Conservation (phyloP, 2,329 filamentous ascomycete species). For the Polychaeton citri region DNA sequence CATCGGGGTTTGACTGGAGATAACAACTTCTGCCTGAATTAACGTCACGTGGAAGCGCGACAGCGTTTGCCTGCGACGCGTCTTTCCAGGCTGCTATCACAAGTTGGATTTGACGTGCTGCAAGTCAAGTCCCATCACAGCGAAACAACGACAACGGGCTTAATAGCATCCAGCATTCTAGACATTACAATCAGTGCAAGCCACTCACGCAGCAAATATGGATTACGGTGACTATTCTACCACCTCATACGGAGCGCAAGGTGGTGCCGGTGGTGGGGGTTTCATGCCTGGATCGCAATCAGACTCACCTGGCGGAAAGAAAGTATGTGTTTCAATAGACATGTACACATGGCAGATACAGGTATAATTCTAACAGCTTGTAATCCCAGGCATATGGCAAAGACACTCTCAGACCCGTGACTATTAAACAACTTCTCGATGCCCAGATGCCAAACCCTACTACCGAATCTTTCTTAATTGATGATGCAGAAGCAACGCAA, state of each 20-base stretch:
- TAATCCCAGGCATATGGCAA: slow-evolving; percentile 48
- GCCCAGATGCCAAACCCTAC: slow-evolving; percentile 62
- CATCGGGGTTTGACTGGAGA: too few relatives aligned
- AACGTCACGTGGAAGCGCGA: too few relatives aligned
- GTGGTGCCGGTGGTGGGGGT: slow-evolving; percentile 43
- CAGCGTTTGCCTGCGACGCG: neutral
- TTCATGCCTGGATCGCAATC: slow-evolving; percentile 40
- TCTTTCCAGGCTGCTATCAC: neutral
- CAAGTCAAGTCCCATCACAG: too few relatives aligned
- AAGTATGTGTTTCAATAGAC: slow-evolving; percentile 11
- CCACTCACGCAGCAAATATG: slow-evolving; percentile 4
- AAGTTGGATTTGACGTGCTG: too few relatives aligned
- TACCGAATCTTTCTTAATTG: slow-evolving; percentile 64
- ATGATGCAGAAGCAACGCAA: slow-evolving; percentile 56
- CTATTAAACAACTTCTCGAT: slow-evolving; percentile 86
- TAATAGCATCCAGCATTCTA: too few relatives aligned
- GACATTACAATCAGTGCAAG: too few relatives aligned
- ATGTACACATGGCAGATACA: neutral
- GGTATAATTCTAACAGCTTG: neutral
- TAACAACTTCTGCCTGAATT: too few relatives aligned
- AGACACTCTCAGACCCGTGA: slow-evolving; percentile 83
- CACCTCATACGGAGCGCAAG: slow-evolving; percentile 43
- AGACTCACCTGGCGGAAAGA: slow-evolving; percentile 25
- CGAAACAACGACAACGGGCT: too few relatives aligned
- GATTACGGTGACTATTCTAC: slow-evolving; percentile 37